phyloP scores from a whole-genome alignment of 306 rosid species.

The Quercus mongolica region DNA sequence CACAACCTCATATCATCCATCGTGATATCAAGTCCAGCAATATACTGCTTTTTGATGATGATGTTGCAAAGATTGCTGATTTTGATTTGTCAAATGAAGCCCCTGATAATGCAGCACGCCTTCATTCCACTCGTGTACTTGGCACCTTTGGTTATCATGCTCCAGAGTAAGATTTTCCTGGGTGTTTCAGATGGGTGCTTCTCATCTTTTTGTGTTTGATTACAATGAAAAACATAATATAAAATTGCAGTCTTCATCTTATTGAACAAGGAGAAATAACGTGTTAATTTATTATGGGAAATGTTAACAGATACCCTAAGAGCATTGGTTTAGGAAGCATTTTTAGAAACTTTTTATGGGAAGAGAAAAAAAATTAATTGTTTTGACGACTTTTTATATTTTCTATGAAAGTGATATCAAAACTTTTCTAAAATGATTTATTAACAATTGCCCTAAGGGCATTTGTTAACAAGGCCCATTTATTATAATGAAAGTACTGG shows the following conservation, averaged over 20 bases:
- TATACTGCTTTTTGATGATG: slow-evolving; percentile 65
- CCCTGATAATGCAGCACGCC: slow-evolving; percentile 80
- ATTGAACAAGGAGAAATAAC: background rate
- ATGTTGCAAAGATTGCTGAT: slow-evolving; percentile 76
- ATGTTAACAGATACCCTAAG: too few relatives aligned
- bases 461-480: too few relatives aligned
- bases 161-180: slow-evolving; percentile 65
- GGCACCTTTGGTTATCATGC: slow-evolving; percentile 92
- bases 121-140: slow-evolving; percentile 90
- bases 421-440: too few relatives aligned
- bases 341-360: too few relatives aligned
- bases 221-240: background rate
- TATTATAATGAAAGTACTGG: background rate
- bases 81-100: slow-evolving; percentile 81
- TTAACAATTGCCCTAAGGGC: too few relatives aligned
- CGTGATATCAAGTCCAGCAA: slow-evolving; percentile 85
- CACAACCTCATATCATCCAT: slow-evolving; percentile 64
- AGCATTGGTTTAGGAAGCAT: too few relatives aligned
- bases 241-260: background rate
- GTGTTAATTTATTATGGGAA: background rate
- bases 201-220: background rate
- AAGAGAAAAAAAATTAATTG: too few relatives aligned
- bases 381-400: too few relatives aligned
- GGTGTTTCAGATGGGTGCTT: background rate
- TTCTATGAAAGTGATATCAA: too few relatives aligned